A percentile compares a stretch with the other conserved stretches of the same genome.
Evolutionary conservation across 129 eudicot species (phyloP).

Genomic region (Flaveria trinervia): DNA sequence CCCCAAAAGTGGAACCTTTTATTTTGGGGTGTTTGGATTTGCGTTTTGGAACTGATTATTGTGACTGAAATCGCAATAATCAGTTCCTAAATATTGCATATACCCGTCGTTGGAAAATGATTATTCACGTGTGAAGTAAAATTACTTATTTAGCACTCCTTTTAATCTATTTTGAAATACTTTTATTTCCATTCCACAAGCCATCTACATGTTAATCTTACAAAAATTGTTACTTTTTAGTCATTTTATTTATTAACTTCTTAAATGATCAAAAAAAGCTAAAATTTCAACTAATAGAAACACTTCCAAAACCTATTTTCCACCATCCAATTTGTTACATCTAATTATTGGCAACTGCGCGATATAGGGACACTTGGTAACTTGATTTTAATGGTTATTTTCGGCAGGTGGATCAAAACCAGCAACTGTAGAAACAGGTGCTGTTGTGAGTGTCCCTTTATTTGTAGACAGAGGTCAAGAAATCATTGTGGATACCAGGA

Average conservation of each 20-base stretch:
- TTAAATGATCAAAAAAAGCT: not conserved
- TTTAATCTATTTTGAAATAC: not conserved
- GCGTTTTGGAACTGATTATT: too few species aligned
- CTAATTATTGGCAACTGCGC: not conserved
- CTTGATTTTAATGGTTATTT: not conserved
- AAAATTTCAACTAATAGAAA: not conserved
- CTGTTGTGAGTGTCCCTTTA: slow-evolving; percentile 79
- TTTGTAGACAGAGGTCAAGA: slow-evolving; percentile 65
- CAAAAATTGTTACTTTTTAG: not conserved
- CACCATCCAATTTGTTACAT: not conserved
- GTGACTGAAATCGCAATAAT: too few species aligned
- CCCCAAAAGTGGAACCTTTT: not conserved
- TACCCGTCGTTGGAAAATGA: too few species aligned
- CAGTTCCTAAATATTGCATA: too few species aligned
- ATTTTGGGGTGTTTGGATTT: not conserved
- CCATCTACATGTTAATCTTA: not conserved
- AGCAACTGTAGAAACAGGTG: slow-evolving; percentile 95
- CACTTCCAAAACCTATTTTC: not conserved
- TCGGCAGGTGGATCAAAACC: slow-evolving; percentile 80
- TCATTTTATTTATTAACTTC: not conserved
- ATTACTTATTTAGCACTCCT: not conserved
- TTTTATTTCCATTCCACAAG: not conserved
- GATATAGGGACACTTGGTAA: not conserved
- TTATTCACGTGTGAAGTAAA: not conserved
- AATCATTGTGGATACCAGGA: slow-evolving; percentile 84